These are phyloP conservation scores for Ceratocystis cubensis DNA, from an alignment of 2,329 filamentous ascomycete genomes.

Conservation along the genomic window DNA sequence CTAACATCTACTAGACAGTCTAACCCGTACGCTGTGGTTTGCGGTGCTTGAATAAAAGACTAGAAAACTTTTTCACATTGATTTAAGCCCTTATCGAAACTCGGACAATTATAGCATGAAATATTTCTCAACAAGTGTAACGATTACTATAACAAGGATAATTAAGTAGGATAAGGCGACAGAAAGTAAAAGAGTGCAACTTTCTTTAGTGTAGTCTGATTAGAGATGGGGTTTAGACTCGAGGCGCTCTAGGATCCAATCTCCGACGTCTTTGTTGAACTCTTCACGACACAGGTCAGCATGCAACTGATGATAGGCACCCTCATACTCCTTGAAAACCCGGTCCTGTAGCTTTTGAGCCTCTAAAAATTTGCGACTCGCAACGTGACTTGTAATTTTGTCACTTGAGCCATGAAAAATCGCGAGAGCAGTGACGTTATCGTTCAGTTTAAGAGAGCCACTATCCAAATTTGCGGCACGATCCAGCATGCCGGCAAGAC, in stretches of 20 bases:
- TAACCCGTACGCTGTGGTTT: too few relatives aligned
- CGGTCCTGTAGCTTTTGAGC: conserved; percentile 50
- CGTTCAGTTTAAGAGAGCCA: conserved; percentile 41
- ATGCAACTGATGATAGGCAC: conserved; percentile 65
- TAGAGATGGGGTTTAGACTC: conserved; percentile 31
- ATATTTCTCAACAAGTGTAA: too few relatives aligned
- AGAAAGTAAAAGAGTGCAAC: too few relatives aligned
- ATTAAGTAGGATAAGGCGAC: too few relatives aligned
- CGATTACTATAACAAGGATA: too few relatives aligned
- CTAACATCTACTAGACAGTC: too few relatives aligned
- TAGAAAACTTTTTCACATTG: too few relatives aligned
- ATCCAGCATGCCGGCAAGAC: conserved; percentile 64
- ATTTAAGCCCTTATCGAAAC: too few relatives aligned
- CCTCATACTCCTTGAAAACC: conserved; percentile 60
- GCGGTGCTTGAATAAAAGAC: too few relatives aligned
- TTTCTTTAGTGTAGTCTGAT: neutral
- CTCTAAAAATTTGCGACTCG: conserved; percentile 52
- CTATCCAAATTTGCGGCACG: conserved; percentile 49
- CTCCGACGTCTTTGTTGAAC: conserved; percentile 46
- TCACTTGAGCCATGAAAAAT: conserved; percentile 68
- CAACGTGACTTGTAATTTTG: conserved; percentile 51
- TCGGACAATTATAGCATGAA: too few relatives aligned
- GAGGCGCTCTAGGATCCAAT: conserved; percentile 48
- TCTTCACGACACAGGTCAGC: conserved; percentile 43
- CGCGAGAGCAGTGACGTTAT: conserved; percentile 51